Evolutionary conservation across 768 basidiomycete species (phyloP).

Genomic region (Boletellus ananiceps): DNA sequence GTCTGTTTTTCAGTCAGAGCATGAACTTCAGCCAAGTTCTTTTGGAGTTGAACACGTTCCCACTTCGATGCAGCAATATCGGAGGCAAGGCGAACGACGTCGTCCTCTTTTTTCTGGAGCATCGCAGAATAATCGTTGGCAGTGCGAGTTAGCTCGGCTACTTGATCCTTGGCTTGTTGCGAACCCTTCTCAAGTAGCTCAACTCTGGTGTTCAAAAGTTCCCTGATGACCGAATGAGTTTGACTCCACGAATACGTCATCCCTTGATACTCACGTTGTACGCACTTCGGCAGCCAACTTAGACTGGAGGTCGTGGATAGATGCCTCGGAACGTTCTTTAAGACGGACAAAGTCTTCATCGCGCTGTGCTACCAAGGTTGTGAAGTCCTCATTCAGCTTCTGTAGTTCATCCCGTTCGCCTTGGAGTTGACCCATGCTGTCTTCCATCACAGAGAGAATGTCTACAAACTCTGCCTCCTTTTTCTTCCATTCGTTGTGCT

Average conservation of each 20-base stretch:
- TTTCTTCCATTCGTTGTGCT: conserved; percentile 61
- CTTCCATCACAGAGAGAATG: conserved; percentile 53
- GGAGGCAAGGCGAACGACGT: conserved; percentile 49
- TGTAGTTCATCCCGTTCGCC: conserved; percentile 58
- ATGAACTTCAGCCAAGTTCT: conserved; percentile 65
- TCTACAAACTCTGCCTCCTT: conserved; percentile 62
- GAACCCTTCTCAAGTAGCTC: conserved; percentile 63
- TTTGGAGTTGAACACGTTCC: conserved; percentile 50
- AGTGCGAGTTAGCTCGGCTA: conserved; percentile 72
- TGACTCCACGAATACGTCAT: not conserved
- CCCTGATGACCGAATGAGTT: conserved; percentile 40
- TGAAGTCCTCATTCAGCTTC: conserved; percentile 64
- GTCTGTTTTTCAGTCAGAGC: conserved; percentile 62
- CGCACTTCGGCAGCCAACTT: conserved; percentile 64
- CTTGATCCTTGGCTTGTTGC: conserved; percentile 69
- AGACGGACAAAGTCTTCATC: conserved; percentile 73
- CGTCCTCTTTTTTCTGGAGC: conserved; percentile 74
- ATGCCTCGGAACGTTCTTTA: conserved; percentile 68
- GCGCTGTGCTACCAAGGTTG: conserved; percentile 62
- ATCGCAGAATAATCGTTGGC: conserved; percentile 70
- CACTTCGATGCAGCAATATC: conserved; percentile 52
- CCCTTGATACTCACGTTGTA: conserved; percentile 48
- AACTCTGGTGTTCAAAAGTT: conserved; percentile 53
- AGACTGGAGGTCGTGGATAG: conserved; percentile 62
- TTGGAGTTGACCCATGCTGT: conserved; percentile 55